Evolutionary conservation across 2,329 filamentous ascomycete genomes (phyloP).

Genomic region (Dichotomopilus funicola): DNA sequence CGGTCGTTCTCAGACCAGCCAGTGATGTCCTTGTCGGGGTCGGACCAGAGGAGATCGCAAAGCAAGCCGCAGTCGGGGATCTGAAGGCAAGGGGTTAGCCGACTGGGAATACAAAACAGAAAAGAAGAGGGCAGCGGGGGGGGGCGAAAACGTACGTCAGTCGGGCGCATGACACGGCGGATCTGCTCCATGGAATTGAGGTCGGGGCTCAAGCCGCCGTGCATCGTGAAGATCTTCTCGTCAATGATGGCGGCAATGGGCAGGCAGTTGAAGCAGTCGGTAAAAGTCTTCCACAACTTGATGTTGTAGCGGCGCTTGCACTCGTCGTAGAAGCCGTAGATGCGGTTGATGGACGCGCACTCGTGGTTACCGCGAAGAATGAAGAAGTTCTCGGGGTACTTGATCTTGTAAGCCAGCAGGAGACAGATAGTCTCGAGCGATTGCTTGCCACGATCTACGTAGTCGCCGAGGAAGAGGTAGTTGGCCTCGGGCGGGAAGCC

Average conservation of each 20-base stretch:
- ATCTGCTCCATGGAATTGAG: slow-evolving; percentile 99
- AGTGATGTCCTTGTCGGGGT: slow-evolving; percentile 98
- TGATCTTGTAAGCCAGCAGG: slow-evolving; percentile 97
- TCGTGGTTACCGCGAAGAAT: slow-evolving; percentile 98
- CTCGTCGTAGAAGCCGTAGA: slow-evolving; percentile 99
- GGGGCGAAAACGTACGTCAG: slow-evolving; percentile 66
- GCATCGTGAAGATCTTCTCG: slow-evolving; percentile 99
- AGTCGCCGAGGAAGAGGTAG: slow-evolving; percentile 98
- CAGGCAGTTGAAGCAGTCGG: slow-evolving; percentile 98
- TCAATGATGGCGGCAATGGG: slow-evolving; percentile 98
- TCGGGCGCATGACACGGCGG: slow-evolving; percentile 95
- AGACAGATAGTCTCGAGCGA: slow-evolving; percentile 98
- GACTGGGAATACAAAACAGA: neutral
- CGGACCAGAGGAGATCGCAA: slow-evolving; percentile 96
- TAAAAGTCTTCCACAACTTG: slow-evolving; percentile 99
- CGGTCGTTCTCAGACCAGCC: slow-evolving; percentile 99
- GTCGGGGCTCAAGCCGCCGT: slow-evolving; percentile 93
- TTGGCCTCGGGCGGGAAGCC: slow-evolving; percentile 98
- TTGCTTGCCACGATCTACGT: slow-evolving; percentile 98
- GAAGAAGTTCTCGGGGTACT: slow-evolving; percentile 99
- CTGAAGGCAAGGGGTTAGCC: slow-evolving; percentile 38
- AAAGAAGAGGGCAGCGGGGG: neutral
- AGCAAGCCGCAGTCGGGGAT: slow-evolving; percentile 97
- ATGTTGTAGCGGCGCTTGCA: slow-evolving; percentile 99
- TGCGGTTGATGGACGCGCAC: slow-evolving; percentile 96